Conservation (phyloP, 164 flowering plant genomes). For the Berberis thunbergii region DNA sequence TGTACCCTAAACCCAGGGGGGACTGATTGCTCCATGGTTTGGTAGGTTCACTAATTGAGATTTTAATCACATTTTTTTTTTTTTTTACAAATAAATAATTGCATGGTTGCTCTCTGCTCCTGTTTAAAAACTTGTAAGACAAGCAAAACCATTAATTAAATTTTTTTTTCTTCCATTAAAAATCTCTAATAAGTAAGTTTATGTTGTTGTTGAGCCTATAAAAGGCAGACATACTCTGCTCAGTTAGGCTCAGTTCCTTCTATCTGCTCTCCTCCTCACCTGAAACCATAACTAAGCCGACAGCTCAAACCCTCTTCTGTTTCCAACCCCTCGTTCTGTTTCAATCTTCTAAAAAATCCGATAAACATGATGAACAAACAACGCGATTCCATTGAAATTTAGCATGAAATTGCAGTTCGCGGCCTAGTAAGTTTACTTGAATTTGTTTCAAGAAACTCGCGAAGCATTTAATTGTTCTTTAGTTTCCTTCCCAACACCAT, state of each 20-base stretch:
- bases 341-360: not conserved
- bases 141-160: not conserved
- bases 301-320: not conserved
- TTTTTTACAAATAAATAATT: too few relatives aligned
- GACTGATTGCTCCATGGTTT: too few relatives aligned
- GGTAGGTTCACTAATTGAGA: too few relatives aligned
- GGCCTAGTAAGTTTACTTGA: too few relatives aligned
- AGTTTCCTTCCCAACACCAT: slow-evolving; percentile 2
- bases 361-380: too few relatives aligned
- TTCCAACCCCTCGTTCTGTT: not conserved
- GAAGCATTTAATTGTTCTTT: too few relatives aligned
- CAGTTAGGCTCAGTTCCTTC: not conserved
- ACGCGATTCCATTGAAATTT: too few relatives aligned
- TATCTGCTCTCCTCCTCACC: not conserved
- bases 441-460: too few relatives aligned
- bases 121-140: not conserved
- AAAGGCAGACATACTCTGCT: not conserved
- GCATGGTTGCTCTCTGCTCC: too few relatives aligned
- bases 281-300: not conserved
- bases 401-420: too few relatives aligned
- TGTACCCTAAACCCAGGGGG: too few relatives aligned
- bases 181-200: not conserved
- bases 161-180: not conserved
- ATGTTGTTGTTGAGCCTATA: not conserved
- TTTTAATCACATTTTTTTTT: too few relatives aligned